Evolutionary conservation across 2,329 filamentous ascomycete genomes (phyloP), one percentile per base, ranked within the genome.

Genomic region (Nemania sp.): DNA sequence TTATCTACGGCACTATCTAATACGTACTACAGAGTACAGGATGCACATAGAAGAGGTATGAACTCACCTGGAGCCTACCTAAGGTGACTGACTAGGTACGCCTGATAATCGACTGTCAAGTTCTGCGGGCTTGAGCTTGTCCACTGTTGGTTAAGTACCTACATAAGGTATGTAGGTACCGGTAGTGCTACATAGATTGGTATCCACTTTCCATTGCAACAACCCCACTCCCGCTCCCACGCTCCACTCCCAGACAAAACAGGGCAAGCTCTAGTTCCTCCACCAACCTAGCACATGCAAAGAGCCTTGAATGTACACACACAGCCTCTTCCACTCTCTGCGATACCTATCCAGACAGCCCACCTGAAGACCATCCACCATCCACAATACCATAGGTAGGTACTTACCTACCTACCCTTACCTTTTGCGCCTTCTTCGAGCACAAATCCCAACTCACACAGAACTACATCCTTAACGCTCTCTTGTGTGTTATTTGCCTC

Each of bases 231-330:
- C 24, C 26, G 7, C 22, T 32, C 26, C 41, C 41, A 52, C 29
- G n/a, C 15, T 29, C 45, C n/a, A 47, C 11, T 11, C 11, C 5
- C 38, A 41, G 38, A 22, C 45, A 13, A 47, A 24, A 26, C 53
- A 43, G 24, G 10, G 43, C 51, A 59, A 38, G 20, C 24, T 53
- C 47, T 18, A 59, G 62, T 64, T 59, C 62, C 62, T 59, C 62
- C 55, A 64, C 62, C 62, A 64, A 64, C 60, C 18, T 26, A 18
- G 35, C 57, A 24, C 45, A 49, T 60, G 29, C 10, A 18, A 52
- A 29, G 24, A 29, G 18, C 13, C 45, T 26, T 41, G 11, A 41
- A 41, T 41, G 38, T 41, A 22, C 8, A 49, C 8, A 49, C 43
- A 58, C 55, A 47, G 38, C 38, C 54, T 51, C 38, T 22, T 47